Percentiles rank a stretch among this genome's conserved stretches.
phyloP scores from a whole-genome alignment of 1,284 basidiomycete species.

The Takashimella tepidaria region DNA sequence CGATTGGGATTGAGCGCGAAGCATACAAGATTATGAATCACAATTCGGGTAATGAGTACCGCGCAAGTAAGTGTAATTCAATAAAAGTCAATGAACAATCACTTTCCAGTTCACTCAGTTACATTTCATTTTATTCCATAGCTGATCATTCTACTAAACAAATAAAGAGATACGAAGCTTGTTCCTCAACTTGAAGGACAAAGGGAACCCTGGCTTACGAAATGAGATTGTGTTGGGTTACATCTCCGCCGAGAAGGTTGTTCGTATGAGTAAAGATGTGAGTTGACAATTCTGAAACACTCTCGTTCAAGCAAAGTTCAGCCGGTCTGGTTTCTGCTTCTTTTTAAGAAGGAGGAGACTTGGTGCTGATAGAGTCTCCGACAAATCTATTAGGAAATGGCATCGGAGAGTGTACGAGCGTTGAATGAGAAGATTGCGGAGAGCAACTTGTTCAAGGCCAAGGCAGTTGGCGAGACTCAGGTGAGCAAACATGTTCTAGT shows the following conservation, averaged over 20 bases:
- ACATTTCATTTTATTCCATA: background rate
- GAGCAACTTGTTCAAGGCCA: slow-evolving; percentile 85
- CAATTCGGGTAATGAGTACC: slow-evolving; percentile 46
- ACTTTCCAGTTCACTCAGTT: background rate
- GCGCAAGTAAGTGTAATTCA: slow-evolving; percentile 37
- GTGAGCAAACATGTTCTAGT: slow-evolving; percentile 23
- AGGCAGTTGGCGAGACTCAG: slow-evolving; percentile 80
- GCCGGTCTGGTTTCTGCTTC: too few species aligned
- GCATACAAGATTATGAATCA: slow-evolving; percentile 39
- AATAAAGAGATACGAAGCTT: slow-evolving; percentile 82
- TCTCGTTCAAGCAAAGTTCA: too few species aligned
- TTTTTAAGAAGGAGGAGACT: too few species aligned
- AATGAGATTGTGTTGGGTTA: slow-evolving; percentile 80
- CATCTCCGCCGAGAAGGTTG: slow-evolving; percentile 63
- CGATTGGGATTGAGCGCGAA: slow-evolving; percentile 48
- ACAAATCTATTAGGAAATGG: slow-evolving; percentile 71
- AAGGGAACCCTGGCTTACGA: slow-evolving; percentile 81
- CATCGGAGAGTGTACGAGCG: slow-evolving; percentile 82
- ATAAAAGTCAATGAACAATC: background rate
- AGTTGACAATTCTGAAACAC: too few species aligned
- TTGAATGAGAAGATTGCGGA: slow-evolving; percentile 76
- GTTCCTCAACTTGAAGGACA: slow-evolving; percentile 90
- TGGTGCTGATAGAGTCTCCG: too few species aligned
- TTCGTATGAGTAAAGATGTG: slow-evolving; percentile 75
- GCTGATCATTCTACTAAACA: too few species aligned